Conservation (phyloP, 257 asterid genomes). For the Rauvolfia tetraphylla region DNA sequence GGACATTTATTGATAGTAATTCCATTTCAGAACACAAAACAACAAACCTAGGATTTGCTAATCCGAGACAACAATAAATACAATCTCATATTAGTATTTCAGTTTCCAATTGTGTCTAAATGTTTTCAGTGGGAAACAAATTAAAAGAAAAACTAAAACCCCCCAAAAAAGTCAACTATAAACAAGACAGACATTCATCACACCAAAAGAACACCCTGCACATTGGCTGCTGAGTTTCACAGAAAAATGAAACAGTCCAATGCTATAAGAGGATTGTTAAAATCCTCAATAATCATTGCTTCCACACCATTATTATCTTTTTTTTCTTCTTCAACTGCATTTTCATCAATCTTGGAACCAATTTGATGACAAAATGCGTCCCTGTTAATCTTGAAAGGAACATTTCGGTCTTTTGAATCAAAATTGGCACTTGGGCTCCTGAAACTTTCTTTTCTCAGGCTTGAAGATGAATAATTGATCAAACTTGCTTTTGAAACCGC, state of each 20-base stretch:
- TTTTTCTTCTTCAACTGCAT: constrained; percentile 23
- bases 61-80: too few relatives aligned
- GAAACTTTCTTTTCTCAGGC: constrained; percentile 34
- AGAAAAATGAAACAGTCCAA: constrained; percentile 83
- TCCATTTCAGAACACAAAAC: too few relatives aligned
- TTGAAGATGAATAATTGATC: constrained; percentile 21
- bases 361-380: constrained; percentile 15
- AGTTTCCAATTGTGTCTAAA: too few relatives aligned
- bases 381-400: constrained; percentile 21
- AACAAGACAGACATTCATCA: neutral
- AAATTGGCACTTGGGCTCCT: constrained; percentile 36
- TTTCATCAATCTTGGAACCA: constrained; percentile 36
- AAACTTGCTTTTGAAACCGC: constrained; percentile 23
- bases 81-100: too few relatives aligned
- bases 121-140: too few relatives aligned
- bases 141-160: too few relatives aligned
- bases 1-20: too few relatives aligned
- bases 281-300: constrained; percentile 49
- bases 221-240: constrained; percentile 15
- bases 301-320: constrained; percentile 33
- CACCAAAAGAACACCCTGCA: neutral
- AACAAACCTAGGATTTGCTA: too few relatives aligned
- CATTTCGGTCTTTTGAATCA: constrained; percentile 3
- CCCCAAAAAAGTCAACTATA: neutral
- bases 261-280: constrained; percentile 67